Base-by-base conservation (phyloP, 2,329 filamentous ascomycete genomes). In the Microdochium paspali region DNA sequence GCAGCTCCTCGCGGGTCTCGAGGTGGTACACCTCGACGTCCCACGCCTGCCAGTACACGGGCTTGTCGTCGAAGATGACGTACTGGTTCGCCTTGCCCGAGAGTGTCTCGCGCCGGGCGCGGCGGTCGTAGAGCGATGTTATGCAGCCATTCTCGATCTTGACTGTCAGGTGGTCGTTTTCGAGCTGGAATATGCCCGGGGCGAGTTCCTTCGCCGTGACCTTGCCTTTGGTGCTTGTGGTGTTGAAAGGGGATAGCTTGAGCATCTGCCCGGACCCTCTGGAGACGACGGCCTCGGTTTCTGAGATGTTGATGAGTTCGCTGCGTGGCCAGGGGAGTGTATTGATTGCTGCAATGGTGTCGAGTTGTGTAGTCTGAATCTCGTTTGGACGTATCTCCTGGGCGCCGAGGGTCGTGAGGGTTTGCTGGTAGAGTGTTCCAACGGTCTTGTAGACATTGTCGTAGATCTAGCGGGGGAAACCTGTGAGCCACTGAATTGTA, bases 1-100 rank as follows among this genome's bases (percentile, higher is more conserved):
- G 61, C 13, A 98, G 74, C 62, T 91, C 86, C 61, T 86, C 79
- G 49, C 90, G 82, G 2, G 90, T 93, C 48, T 94, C 82, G 24
- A 97, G 78, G 59, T 98, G 93, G 69, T 85, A 98, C 24, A 97
- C 90, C 66, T 98, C 93, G 5, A 97, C 91, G 64, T 98, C 91
- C 90, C 91, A 95, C 2, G 90, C 90, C 67, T 96, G 88, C 90
- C 90, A 97, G 71, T 94, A 95, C 24, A 96, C 77, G 21, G 90
- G 90, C 68, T 97, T 96, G 68, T 98, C 93, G 60, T 98, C 93
- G 59, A 94, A 97, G 23, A 97, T 82, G 53, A 97, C 90, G 46
- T 93, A 80, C 61, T 96, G 90, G 55, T 94, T 95, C 24, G 85
- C 90, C 63, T 90, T 90, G 23, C 79, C 77, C 3, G 87, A 76